Evolutionary conservation across 2,329 filamentous ascomycete species (phyloP).

Genomic region (Colletotrichum camelliae): DNA sequence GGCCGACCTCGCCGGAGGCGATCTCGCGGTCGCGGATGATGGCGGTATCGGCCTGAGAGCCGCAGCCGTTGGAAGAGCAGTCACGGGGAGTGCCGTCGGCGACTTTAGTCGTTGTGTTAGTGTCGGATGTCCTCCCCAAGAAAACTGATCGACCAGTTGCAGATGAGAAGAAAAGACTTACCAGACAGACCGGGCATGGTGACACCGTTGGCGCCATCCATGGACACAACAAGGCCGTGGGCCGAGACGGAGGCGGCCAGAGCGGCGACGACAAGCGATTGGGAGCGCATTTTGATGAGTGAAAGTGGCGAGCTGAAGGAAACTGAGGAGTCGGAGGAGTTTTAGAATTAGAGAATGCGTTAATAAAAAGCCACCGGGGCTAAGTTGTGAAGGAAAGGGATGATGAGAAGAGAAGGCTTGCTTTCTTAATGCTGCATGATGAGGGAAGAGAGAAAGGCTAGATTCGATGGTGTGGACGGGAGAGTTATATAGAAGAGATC

Average conservation of each 20-base stretch:
- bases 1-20: conserved; percentile 52
- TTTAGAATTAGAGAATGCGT: conserved; percentile 3
- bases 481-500: conserved; percentile 17
- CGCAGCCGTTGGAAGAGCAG: conserved; percentile 65
- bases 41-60: conserved; percentile 72
- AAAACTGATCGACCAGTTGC: not conserved
- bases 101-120: conserved; percentile 39
- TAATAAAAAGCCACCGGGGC: conserved; percentile 16
- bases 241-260: conserved; percentile 47
- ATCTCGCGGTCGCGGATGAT: conserved; percentile 70
- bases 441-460: not conserved
- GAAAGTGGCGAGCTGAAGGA: conserved; percentile 6
- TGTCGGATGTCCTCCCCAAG: too few species aligned
- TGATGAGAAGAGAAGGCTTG: conserved; percentile 16
- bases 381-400: not conserved
- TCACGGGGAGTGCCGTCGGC: conserved; percentile 72
- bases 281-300: conserved; percentile 23
- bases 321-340: not conserved
- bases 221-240: conserved; percentile 62
- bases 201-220: conserved; percentile 66
- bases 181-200: conserved; percentile 61
- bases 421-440: conserved; percentile 19
- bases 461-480: conserved; percentile 11
- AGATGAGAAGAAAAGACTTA: not conserved
- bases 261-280: conserved; percentile 43